Evolutionary conservation across 2,329 filamentous ascomycete species (phyloP).

Genomic region (Claviceps paspali): DNA sequence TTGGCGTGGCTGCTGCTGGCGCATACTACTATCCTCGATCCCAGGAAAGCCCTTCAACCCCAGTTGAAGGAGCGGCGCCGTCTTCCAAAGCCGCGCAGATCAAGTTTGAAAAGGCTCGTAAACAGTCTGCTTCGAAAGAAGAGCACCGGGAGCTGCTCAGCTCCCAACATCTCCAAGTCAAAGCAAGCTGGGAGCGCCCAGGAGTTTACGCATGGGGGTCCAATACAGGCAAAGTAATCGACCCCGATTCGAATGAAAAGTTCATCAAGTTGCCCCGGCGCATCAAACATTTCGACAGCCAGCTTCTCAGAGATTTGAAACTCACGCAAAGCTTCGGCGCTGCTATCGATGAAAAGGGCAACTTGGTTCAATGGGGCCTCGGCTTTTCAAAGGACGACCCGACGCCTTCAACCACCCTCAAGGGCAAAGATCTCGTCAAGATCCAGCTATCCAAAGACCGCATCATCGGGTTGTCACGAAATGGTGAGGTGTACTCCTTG

Average conservation of each 20-base stretch:
- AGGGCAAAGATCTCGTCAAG: constrained; percentile 65
- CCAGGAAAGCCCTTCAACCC: constrained; percentile 10
- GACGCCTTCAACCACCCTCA: constrained; percentile 55
- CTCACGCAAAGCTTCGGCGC: constrained; percentile 69
- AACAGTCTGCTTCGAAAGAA: constrained; percentile 45
- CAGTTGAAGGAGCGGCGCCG: constrained; percentile 7
- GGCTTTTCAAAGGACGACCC: constrained; percentile 52
- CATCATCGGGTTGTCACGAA: constrained; percentile 61
- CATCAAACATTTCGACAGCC: constrained; percentile 69
- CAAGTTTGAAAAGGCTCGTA: constrained; percentile 52
- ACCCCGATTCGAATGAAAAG: constrained; percentile 62
- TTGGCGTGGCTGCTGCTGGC: constrained; percentile 24
- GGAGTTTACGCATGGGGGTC: constrained; percentile 92
- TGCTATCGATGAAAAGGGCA: constrained; percentile 74
- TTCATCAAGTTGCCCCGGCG: constrained; percentile 68
- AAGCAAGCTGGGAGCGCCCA: constrained; percentile 64
- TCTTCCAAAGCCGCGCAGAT: constrained; percentile 37
- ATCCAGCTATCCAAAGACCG: constrained; percentile 68
- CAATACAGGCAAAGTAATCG: constrained; percentile 71
- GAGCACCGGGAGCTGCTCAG: constrained; percentile 64
- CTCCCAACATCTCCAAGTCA: constrained; percentile 77
- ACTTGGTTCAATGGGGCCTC: constrained; percentile 82
- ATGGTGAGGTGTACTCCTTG: constrained; percentile 71
- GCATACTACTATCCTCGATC: constrained; percentile 24
- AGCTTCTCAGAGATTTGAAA: constrained; percentile 75